Evolutionary conservation across 2,329 filamentous ascomycete species (phyloP).

Genomic region (Colletotrichum tabaci): DNA sequence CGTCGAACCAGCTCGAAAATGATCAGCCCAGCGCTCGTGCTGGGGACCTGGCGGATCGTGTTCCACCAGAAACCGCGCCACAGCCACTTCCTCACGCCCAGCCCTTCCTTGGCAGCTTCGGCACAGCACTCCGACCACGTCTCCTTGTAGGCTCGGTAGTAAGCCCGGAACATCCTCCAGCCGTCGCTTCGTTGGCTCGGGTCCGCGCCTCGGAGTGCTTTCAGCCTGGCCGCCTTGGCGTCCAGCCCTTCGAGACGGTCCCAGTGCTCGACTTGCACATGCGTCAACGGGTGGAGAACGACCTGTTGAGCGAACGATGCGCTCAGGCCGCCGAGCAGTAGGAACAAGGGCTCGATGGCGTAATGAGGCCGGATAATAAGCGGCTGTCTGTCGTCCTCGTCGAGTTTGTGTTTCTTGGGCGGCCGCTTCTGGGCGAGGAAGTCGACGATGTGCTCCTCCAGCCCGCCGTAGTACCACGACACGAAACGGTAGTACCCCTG

Average conservation of each 20-base stretch:
- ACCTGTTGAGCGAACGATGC: constrained; percentile 79
- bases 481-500: constrained; percentile 82
- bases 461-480: constrained; percentile 76
- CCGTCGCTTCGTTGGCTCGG: constrained; percentile 53
- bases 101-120: constrained; percentile 70
- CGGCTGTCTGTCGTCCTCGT: constrained; percentile 52
- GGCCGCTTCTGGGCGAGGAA: constrained; percentile 64
- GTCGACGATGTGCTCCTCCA: constrained; percentile 67
- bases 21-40: constrained; percentile 82
- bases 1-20: constrained; percentile 83
- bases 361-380: constrained; percentile 80
- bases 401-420: constrained; percentile 27
- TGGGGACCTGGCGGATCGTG: constrained; percentile 81
- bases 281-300: constrained; percentile 79
- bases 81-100: constrained; percentile 73
- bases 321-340: constrained; percentile 77
- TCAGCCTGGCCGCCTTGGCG: constrained; percentile 66
- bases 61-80: constrained; percentile 82
- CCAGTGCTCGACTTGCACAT: constrained; percentile 81
- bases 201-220: constrained; percentile 50
- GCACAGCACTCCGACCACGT: constrained; percentile 73
- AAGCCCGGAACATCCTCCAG: constrained; percentile 73
- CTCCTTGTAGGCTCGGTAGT: constrained; percentile 80
- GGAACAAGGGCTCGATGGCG: constrained; percentile 79
- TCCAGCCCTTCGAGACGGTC: constrained; percentile 81